Evolutionary conservation across 805 yeast genomes (phyloP).

Genomic region (Wickerhamomyces hampshirensis): DNA sequence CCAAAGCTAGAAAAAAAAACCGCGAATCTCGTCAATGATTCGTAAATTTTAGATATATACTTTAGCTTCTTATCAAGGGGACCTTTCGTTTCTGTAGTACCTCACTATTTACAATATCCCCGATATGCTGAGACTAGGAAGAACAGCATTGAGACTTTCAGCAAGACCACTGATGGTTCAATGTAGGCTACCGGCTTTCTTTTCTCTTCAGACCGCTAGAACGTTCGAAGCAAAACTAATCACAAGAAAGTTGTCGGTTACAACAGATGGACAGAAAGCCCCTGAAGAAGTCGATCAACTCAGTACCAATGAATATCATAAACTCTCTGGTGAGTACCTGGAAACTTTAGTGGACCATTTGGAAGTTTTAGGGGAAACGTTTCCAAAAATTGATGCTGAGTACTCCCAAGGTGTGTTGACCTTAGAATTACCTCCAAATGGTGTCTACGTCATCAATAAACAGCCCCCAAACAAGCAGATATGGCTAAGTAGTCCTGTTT

Average conservation of each 20-base stretch:
- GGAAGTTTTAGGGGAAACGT: constrained; percentile 60
- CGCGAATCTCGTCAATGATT: too few species aligned
- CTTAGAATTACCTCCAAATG: constrained; percentile 61
- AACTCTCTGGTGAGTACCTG: constrained; percentile 58
- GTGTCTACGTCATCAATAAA: constrained; percentile 89
- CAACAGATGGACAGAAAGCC: constrained; percentile 51
- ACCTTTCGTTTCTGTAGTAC: too few species aligned
- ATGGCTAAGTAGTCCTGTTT: constrained; percentile 90
- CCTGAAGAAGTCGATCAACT: constrained; percentile 48
- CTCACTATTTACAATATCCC: too few species aligned
- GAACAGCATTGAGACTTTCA: background rate
- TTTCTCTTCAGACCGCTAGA: too few species aligned
- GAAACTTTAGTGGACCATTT: constrained; percentile 63
- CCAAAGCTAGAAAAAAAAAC: background rate
- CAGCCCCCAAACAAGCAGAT: constrained; percentile 98
- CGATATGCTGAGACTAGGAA: background rate
- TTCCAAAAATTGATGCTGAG: constrained; percentile 69
- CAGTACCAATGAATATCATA: constrained; percentile 53
- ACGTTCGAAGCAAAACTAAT: background rate
- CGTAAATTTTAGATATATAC: too few species aligned
- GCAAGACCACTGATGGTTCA: background rate
- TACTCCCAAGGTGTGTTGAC: constrained; percentile 85
- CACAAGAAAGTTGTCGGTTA: constrained; percentile 18
- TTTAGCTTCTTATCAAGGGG: too few species aligned
- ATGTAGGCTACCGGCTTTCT: background rate